These are phyloP conservation scores for Mycena floridula DNA, from an alignment of 768 basidiomycete species.

Conservation along the genomic window DNA sequence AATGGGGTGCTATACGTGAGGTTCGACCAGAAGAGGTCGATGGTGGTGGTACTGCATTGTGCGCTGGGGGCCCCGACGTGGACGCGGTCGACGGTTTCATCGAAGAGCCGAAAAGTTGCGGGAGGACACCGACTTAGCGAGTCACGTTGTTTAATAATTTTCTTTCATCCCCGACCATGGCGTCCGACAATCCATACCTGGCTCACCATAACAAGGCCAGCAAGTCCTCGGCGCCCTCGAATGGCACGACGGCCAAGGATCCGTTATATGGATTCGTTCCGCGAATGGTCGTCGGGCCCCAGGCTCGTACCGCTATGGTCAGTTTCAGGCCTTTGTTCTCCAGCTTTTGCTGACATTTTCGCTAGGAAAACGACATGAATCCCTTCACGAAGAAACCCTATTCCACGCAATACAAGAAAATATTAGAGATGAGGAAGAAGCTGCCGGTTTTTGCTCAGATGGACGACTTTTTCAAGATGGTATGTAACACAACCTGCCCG, in stretches of 20 bases:
- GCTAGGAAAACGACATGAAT: conserved; percentile 73
- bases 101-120: too few species aligned
- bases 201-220: not conserved
- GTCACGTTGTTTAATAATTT: too few species aligned
- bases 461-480: conserved; percentile 87
- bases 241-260: conserved; percentile 28
- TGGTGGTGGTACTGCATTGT: conserved; percentile 70
- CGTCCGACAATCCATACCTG: conserved; percentile 1
- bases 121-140: too few species aligned
- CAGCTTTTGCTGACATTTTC: not conserved
- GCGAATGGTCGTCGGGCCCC: conserved; percentile 55
- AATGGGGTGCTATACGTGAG: conserved; percentile 85
- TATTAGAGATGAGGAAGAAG: conserved; percentile 78
- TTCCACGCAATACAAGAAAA: conserved; percentile 77
- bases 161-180: too few species aligned
- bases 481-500: conserved; percentile 37
- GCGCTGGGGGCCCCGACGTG: conserved; percentile 28
- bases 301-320: conserved; percentile 71
- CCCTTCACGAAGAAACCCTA: conserved; percentile 84
- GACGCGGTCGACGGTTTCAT: too few species aligned
- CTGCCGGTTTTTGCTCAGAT: conserved; percentile 91
- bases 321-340: conserved; percentile 14
- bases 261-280: conserved; percentile 74
- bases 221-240: not conserved
- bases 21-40: conserved; percentile 58